phyloP scores from a whole-genome alignment of 345 rosid species.

The Mangifera indica region DNA sequence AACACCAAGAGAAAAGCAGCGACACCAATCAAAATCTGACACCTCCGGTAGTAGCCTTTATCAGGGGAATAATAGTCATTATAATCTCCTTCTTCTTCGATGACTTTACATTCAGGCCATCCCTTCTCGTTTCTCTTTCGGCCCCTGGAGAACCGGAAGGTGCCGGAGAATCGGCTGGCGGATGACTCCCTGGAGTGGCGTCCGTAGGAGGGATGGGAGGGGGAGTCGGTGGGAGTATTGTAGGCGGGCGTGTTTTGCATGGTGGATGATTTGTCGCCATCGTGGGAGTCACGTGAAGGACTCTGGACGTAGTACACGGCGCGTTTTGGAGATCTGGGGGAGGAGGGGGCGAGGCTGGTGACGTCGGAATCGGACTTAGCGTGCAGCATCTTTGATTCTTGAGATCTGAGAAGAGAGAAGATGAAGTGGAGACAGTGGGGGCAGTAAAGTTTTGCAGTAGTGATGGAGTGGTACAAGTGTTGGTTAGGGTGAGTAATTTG shows the following conservation, averaged over 20 bases:
- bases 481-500: slow-evolving; percentile 14
- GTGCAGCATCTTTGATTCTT: slow-evolving; percentile 35
- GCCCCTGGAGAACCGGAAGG: slow-evolving; percentile 44
- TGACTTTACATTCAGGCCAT: slow-evolving; percentile 71
- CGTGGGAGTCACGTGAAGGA: slow-evolving; percentile 83
- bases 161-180: slow-evolving; percentile 61
- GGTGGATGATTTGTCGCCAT: slow-evolving; percentile 76
- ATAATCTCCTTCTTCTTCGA: slow-evolving; percentile 60
- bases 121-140: slow-evolving; percentile 59
- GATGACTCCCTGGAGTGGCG: slow-evolving; percentile 64
- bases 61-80: slow-evolving; percentile 40
- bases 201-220: slow-evolving; percentile 68
- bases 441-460: neutral
- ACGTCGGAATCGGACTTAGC: slow-evolving; percentile 70
- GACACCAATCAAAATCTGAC: slow-evolving; percentile 54
- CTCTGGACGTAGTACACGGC: slow-evolving; percentile 68
- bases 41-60: slow-evolving; percentile 44
- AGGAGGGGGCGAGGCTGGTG: slow-evolving; percentile 67
- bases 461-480: slow-evolving; percentile 18
- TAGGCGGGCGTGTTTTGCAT: slow-evolving; percentile 57
- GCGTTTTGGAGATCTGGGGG: slow-evolving; percentile 72
- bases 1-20: slow-evolving; percentile 47
- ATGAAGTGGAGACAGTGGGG: neutral
- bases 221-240: slow-evolving; percentile 70
- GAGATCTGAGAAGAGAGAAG: too few species aligned